Percentiles rank a stretch among this genome's conserved stretches.
phyloP scores from a whole-genome alignment of 805 yeast genomes.

The Lipomyces starkeyi region DNA sequence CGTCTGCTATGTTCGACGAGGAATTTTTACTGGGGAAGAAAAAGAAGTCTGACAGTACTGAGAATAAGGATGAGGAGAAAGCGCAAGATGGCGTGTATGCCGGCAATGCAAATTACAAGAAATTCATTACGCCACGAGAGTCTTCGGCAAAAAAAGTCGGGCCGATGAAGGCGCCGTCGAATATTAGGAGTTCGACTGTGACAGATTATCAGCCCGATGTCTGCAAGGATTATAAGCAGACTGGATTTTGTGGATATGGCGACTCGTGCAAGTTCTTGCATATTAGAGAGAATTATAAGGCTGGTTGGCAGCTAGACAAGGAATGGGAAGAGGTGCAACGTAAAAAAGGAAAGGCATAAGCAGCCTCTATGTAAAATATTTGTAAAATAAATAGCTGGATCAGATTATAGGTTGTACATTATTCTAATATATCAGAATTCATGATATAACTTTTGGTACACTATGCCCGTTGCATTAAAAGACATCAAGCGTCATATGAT shows the following conservation, averaged over 20 bases:
- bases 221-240: slow-evolving; percentile 87
- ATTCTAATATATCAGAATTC: slow-evolving; percentile 9
- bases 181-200: slow-evolving; percentile 67
- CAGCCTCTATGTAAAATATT: not conserved
- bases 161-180: slow-evolving; percentile 52
- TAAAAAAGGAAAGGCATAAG: slow-evolving; percentile 33
- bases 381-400: not conserved
- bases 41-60: slow-evolving; percentile 12
- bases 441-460: not conserved
- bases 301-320: slow-evolving; percentile 66
- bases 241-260: slow-evolving; percentile 97
- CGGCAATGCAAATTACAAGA: slow-evolving; percentile 28
- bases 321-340: slow-evolving; percentile 66
- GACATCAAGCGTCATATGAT: not conserved
- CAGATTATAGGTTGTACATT: slow-evolving; percentile 43
- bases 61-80: slow-evolving; percentile 1
- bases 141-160: slow-evolving; percentile 45
- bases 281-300: slow-evolving; percentile 80
- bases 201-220: slow-evolving; percentile 92
- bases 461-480: not conserved
- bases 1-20: slow-evolving; percentile 37
- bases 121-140: slow-evolving; percentile 35
- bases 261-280: slow-evolving; percentile 96
- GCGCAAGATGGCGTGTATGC: slow-evolving; percentile 33
- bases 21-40: slow-evolving; percentile 24